A percentile compares a stretch with the other conserved stretches of the same genome.
These are phyloP conservation scores for Liquidambar formosana DNA, from an alignment of 164 flowering plant genomes.

Conservation along the genomic window DNA sequence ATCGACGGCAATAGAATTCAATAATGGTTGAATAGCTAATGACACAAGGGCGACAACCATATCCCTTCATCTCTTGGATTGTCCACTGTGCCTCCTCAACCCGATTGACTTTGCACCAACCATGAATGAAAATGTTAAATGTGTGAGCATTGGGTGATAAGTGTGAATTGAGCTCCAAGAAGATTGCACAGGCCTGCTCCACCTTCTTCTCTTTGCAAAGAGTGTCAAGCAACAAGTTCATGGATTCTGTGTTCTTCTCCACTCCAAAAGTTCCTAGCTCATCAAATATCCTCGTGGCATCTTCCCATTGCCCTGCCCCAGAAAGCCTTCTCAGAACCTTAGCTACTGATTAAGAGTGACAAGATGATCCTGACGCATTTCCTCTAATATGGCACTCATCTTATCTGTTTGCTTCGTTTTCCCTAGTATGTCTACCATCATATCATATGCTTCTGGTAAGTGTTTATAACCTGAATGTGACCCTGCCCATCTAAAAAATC, in stretches of 20 bases:
- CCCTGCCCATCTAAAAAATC: slow-evolving; percentile 68
- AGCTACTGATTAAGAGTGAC: slow-evolving; percentile 51
- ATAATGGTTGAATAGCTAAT: slow-evolving; percentile 81
- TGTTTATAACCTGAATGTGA: slow-evolving; percentile 39
- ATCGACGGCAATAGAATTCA: slow-evolving; percentile 52
- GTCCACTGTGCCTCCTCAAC: slow-evolving; percentile 88
- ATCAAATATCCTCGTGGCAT: slow-evolving; percentile 55
- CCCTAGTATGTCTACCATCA: slow-evolving; percentile 73
- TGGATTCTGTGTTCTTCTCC: slow-evolving; percentile 67
- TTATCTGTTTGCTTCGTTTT: slow-evolving; percentile 60
- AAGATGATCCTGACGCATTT: slow-evolving; percentile 37
- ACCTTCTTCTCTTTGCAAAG: slow-evolving; percentile 77
- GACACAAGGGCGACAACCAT: slow-evolving; percentile 66
- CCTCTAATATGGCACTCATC: slow-evolving; percentile 53
- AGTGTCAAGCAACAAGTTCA: slow-evolving; percentile 82
- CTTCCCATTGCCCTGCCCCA: slow-evolving; percentile 72
- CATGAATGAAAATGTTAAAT: slow-evolving; percentile 63
- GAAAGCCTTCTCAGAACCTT: slow-evolving; percentile 81
- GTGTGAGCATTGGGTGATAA: slow-evolving; percentile 64
- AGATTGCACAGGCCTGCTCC: slow-evolving; percentile 63
- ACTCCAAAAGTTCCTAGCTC: slow-evolving; percentile 51
- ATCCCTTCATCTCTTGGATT: slow-evolving; percentile 81
- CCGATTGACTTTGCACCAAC: slow-evolving; percentile 63
- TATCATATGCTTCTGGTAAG: slow-evolving; percentile 46
- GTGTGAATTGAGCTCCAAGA: slow-evolving; percentile 56